A percentile compares a stretch with the other conserved stretches of the same genome.
phyloP scores from a whole-genome alignment of 2,329 filamentous ascomycete species.

The Nemania sp. region DNA sequence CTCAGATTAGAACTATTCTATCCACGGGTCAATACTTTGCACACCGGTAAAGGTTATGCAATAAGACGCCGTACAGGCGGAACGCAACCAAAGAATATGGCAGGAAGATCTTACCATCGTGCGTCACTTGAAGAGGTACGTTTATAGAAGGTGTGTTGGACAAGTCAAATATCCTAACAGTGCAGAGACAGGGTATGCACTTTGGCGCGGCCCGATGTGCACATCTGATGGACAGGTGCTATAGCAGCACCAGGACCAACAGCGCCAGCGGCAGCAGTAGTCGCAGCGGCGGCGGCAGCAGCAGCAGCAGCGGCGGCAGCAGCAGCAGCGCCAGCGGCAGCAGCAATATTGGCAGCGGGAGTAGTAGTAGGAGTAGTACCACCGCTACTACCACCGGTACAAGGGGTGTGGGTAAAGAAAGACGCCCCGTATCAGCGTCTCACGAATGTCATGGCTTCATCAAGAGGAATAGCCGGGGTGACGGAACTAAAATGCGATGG shows the following conservation, averaged over 20 bases:
- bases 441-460: conserved; percentile 42
- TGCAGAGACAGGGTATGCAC: conserved; percentile 38
- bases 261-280: conserved; percentile 10
- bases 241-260: conserved; percentile 23
- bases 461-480: conserved; percentile 29
- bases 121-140: conserved; percentile 35
- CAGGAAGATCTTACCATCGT: conserved; percentile 45
- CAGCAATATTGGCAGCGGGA: conserved; percentile 6
- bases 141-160: conserved; percentile 42
- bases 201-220: conserved; percentile 34
- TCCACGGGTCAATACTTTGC: conserved; percentile 42
- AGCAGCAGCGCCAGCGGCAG: conserved; percentile 10
- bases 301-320: conserved; percentile 14
- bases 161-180: conserved; percentile 35
- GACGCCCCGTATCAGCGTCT: conserved; percentile 38
- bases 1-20: conserved; percentile 47
- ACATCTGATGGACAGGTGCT: conserved; percentile 33
- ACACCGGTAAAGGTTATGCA: conserved; percentile 39
- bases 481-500: conserved; percentile 28
- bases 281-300: conserved; percentile 5
- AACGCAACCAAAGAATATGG: conserved; percentile 33
- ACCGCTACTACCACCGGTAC: conserved; percentile 19
- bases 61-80: conserved; percentile 39
- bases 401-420: conserved; percentile 36
- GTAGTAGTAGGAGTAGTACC: conserved; percentile 10